These are phyloP conservation scores for Graphiopsis chlorocephala DNA, from an alignment of 2,329 filamentous ascomycete genomes.

Conservation along the genomic window DNA sequence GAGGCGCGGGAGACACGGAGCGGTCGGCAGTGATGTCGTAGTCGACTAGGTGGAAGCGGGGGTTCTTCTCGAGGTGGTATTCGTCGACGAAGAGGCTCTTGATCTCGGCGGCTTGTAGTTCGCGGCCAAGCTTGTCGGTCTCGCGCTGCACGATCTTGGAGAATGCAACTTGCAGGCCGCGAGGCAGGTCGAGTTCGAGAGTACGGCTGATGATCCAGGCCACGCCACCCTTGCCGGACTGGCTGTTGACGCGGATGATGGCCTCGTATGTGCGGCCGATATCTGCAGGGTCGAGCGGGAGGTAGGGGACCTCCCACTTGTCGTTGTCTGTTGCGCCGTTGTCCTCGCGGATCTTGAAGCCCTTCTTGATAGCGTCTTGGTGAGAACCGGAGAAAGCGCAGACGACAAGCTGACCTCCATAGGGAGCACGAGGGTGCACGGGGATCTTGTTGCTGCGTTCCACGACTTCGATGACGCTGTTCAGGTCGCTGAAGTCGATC, in stretches of 20 bases:
- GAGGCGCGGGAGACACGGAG: slow-evolving; percentile 68
- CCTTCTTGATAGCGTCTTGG: slow-evolving; percentile 95
- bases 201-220: slow-evolving; percentile 91
- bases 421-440: slow-evolving; percentile 83
- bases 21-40: slow-evolving; percentile 88
- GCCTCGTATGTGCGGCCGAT: slow-evolving; percentile 97
- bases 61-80: slow-evolving; percentile 80
- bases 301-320: slow-evolving; percentile 82
- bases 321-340: slow-evolving; percentile 60
- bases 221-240: slow-evolving; percentile 89
- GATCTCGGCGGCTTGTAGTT: slow-evolving; percentile 81
- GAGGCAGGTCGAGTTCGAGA: slow-evolving; percentile 86
- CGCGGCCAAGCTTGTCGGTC: slow-evolving; percentile 76
- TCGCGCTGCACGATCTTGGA: slow-evolving; percentile 79
- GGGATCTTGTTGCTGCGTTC: slow-evolving; percentile 95
- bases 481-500: slow-evolving; percentile 89
- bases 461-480: slow-evolving; percentile 79
- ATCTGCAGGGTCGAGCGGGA: slow-evolving; percentile 87
- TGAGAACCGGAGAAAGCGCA: slow-evolving; percentile 90
- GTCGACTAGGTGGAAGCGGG: slow-evolving; percentile 82
- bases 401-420: slow-evolving; percentile 86
- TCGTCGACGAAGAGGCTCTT: slow-evolving; percentile 81
- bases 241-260: slow-evolving; percentile 95
- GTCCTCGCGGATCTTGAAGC: slow-evolving; percentile 67
- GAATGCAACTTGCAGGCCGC: slow-evolving; percentile 88